Evolutionary conservation across 208 protist genomes (phyloP), one percentile per base, ranked within the genome.

Genomic region (Wallacemonas rigidus): DNA sequence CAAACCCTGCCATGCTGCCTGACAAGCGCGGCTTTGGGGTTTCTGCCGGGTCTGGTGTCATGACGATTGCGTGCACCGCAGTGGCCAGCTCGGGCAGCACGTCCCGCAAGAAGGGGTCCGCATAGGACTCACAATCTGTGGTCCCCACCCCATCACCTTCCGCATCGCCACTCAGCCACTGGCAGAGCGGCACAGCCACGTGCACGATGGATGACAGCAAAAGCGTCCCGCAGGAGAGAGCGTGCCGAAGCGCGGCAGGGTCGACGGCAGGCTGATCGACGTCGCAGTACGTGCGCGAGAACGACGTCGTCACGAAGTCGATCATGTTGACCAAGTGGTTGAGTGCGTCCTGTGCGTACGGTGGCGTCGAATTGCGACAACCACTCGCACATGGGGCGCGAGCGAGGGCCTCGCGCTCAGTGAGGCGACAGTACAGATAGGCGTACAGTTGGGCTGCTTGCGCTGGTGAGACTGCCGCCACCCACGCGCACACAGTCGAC

Each of bases 121-220:
- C 26, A 26, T 26, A 26, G 26, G 26, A 26, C 26, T 26, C 26
- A 26, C 26, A 26, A 26, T 26, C 26, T 26, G 26, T 26, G 26
- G 26, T 26, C 26, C 26, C 26, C 26, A 26, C 26, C 26, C 26
- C 26, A 26, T 12, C n/a, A 39, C 44, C 57, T n/a, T 4, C 9
- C 11, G 36, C 57, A 63, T 65, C 43, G n/a, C 41, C 9, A 26
- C 60, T 65, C 41, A 65, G 12, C 60, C 60, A 65, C 11, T 65
- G 60, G n/a, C 60, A 65, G 6, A 65, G 60, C n/a, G 60, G 60
- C 38, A 65, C 41, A 26, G 60, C 60, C 11, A 65, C 41, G 43
- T 65, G 60, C 38, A 65, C 60, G 26, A 65, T 17, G 43, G 41
- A 51, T 5, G 60, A 8, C 38, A 65, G 38, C 60, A 51, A 14